A percentile compares a stretch with the other conserved stretches of the same genome.
These are phyloP conservation scores for Pseudohyphozyma bogoriensis DNA, from an alignment of 768 basidiomycete genomes.

Conservation along the genomic window DNA sequence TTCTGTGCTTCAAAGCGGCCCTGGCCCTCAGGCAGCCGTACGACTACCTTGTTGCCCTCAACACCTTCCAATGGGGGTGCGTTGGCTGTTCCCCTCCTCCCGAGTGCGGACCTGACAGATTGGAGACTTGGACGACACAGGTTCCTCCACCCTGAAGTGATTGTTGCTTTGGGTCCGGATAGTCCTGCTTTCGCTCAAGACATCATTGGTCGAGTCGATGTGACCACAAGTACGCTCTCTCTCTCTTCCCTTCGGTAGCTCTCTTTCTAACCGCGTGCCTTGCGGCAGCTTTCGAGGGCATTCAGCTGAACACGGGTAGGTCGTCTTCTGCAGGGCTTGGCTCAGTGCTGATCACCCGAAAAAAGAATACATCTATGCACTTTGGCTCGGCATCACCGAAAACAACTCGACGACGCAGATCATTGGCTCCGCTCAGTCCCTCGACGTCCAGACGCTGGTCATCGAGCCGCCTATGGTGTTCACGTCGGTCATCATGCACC, in stretches of 20 bases:
- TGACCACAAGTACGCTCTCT: not conserved
- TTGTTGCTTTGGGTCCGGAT: not conserved
- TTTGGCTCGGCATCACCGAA: not conserved
- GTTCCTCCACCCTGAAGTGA: not conserved
- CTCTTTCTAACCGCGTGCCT: no score
- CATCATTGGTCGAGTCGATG: not conserved
- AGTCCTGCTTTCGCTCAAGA: not conserved
- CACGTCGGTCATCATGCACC: not conserved
- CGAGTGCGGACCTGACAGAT: no score
- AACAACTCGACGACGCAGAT: not conserved
- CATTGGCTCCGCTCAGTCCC: not conserved
- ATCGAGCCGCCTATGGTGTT: constrained; percentile 2
- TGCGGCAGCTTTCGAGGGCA: no score
- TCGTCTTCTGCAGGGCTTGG: no score
- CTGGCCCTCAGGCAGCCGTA: no score
- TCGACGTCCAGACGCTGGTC: not conserved
- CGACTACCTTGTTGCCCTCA: no score
- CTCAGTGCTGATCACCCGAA: not conserved
- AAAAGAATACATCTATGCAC: constrained; percentile 1
- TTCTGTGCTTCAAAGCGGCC: no score
- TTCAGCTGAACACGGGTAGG: no score
- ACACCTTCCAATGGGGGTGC: no score
- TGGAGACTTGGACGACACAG: no score
- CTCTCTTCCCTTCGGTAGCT: no score
- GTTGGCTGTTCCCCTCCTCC: no score